Evolutionary conservation across 2,329 filamentous ascomycete species (phyloP).

Genomic region (Dendryphion nanum): DNA sequence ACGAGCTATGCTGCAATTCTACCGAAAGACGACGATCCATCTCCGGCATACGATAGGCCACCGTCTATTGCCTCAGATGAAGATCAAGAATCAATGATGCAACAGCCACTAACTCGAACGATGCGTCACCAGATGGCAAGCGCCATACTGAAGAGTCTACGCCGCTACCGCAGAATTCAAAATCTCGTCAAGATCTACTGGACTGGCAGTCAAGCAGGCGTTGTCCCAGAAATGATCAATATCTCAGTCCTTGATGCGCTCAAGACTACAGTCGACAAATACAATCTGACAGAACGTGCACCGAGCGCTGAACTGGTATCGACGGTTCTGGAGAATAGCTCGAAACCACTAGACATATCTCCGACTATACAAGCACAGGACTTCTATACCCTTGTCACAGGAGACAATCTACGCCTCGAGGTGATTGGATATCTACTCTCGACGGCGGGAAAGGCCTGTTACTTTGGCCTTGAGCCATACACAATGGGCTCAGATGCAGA

Average conservation of each 20-base stretch:
- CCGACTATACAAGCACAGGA: conserved; percentile 25
- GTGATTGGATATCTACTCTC: conserved; percentile 39
- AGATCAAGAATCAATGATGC: conserved; percentile 27
- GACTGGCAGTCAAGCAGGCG: conserved; percentile 28
- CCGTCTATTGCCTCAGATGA: conserved; percentile 24
- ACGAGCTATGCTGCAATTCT: conserved; percentile 32
- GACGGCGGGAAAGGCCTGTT: conserved; percentile 35
- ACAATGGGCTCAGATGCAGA: conserved; percentile 17
- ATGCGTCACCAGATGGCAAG: conserved; percentile 30
- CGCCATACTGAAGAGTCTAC: conserved; percentile 25
- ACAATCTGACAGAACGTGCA: conserved; percentile 20
- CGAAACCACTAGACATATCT: conserved; percentile 23
- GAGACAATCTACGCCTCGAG: conserved; percentile 39
- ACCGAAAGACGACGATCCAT: conserved; percentile 23
- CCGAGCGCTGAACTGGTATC: conserved; percentile 25
- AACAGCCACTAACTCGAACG: conserved; percentile 28
- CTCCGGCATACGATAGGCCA: conserved; percentile 15
- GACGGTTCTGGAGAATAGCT: conserved; percentile 26
- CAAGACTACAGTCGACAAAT: conserved; percentile 29
- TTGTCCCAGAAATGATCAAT: conserved; percentile 37
- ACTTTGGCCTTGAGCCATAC: conserved; percentile 22
- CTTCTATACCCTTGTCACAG: conserved; percentile 41
- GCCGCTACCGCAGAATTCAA: conserved; percentile 23
- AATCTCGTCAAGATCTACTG: conserved; percentile 25
- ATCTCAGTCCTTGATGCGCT: conserved; percentile 33